phyloP scores from a whole-genome alignment of 495 filamentous ascomycete genomes.

The Ramalina intermedia region DNA sequence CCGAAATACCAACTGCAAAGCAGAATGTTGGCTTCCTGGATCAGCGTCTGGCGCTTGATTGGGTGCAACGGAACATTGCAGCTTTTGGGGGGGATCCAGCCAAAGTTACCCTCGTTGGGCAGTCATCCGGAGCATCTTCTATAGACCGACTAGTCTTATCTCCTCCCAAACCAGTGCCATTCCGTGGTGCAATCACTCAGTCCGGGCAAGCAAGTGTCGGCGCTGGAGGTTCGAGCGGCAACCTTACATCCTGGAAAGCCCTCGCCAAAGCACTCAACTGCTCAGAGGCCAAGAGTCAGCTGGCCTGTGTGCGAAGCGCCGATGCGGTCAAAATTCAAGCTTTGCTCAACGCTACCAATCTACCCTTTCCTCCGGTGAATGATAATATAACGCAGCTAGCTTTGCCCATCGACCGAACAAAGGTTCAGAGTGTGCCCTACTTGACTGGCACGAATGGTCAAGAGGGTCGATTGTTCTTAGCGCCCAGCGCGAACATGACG shows the following conservation, averaged over 20 bases:
- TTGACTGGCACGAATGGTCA: slow-evolving; percentile 14
- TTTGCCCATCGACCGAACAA: not conserved
- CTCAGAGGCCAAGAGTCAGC: not conserved
- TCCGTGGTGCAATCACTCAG: slow-evolving; percentile 19
- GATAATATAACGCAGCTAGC: slow-evolving; percentile 4
- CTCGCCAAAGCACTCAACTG: slow-evolving; percentile 9
- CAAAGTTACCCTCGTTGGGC: slow-evolving; percentile 23
- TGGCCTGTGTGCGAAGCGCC: not conserved
- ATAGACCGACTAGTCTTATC: slow-evolving; percentile 13
- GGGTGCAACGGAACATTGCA: slow-evolving; percentile 22
- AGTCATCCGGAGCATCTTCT: slow-evolving; percentile 20
- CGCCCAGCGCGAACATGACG: slow-evolving; percentile 1
- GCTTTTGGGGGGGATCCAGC: slow-evolving; percentile 25
- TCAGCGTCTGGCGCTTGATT: slow-evolving; percentile 26
- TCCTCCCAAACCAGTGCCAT: slow-evolving; percentile 10
- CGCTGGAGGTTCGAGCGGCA: not conserved
- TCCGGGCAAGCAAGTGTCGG: slow-evolving; percentile 11
- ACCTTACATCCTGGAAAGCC: slow-evolving; percentile 6
- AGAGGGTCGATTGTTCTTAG: slow-evolving; percentile 9
- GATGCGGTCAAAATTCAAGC: not conserved
- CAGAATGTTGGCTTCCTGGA: slow-evolving; percentile 25
- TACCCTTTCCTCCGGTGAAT: not conserved
- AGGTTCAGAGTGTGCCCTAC: slow-evolving; percentile 9
- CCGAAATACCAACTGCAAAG: slow-evolving; percentile 5
- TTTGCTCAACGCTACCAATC: not conserved